Base-by-base conservation (phyloP, 805 yeast species). In the Isabelozyma rhagii region DNA sequence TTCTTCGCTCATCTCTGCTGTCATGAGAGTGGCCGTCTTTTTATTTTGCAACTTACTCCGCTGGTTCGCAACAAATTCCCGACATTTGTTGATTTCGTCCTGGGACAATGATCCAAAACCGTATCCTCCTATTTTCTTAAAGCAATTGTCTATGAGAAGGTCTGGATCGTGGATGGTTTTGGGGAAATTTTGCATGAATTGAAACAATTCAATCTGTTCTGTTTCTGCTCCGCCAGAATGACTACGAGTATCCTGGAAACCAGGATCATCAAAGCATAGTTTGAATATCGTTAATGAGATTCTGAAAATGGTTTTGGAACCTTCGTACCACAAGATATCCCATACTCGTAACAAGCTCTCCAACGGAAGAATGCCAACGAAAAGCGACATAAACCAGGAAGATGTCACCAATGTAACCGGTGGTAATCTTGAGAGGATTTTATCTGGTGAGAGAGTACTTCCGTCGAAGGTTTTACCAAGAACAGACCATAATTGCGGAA, bases 321-420 rank as follows among this genome's bases (percentile, higher is more conserved):
- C 97, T 64, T 93, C 98, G 62, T 87, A 90, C 75, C 96, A 92
- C 45, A 93, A 69, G 53, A 96, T 89, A 67, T 94, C 99, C 98
- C 99, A 93, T 0, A 94, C 85, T 49, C 98, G 72, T 42, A 94
- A 71, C 8, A 90, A 86, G 0, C 96, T 81, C 61, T 94, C 98
- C 18, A 90, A 82, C 0, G 99, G 99, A 25, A 94, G 68, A 0
- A 86, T 83, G 0, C 96, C 97, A 36, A 94, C 90, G 68, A 88
- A 94, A n/a, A 89, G 81, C 59, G 97, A 88, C 98, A 94, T 93
- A 63, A 94, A 94, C 99, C 99, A 94, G 48, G 96, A 84, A 0
- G 97, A 93, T 0, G 98, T 94, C 56, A 96, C 94, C 43, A 94
- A 75, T 1, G 97, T 88, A 4, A 94, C 80, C 1, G 97, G 96